phyloP scores from a whole-genome alignment of 2,329 filamentous ascomycete genomes.

The Trichophyton rubrum region DNA sequence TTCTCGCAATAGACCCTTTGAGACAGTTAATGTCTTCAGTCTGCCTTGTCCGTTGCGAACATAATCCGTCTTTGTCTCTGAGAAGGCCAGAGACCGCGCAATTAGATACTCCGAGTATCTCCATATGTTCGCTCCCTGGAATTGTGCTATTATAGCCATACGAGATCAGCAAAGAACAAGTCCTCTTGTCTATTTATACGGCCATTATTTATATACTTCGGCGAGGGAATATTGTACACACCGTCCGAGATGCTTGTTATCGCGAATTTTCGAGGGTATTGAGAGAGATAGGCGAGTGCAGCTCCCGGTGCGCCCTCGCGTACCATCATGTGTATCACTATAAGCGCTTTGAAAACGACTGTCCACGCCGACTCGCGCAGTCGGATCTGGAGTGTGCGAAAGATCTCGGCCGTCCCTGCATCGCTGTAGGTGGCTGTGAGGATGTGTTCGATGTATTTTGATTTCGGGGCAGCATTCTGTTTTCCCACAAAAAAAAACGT shows the following conservation, averaged over 20 bases:
- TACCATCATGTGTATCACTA: conserved; percentile 95
- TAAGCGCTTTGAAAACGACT: conserved; percentile 95
- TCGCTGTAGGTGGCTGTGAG: conserved; percentile 90
- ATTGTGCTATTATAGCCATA: conserved; percentile 53
- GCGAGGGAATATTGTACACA: conserved; percentile 34
- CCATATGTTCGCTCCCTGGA: conserved; percentile 86
- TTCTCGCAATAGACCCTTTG: conserved; percentile 84
- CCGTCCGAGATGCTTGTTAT: conserved; percentile 88
- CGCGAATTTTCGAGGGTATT: conserved; percentile 69
- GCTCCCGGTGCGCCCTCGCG: conserved; percentile 83
- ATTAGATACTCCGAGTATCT: conserved; percentile 80
- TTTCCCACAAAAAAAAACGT: background rate
- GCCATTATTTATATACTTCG: conserved; percentile 22
- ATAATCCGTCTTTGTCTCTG: conserved; percentile 78
- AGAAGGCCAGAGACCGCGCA: conserved; percentile 68
- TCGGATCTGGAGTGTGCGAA: conserved; percentile 76
- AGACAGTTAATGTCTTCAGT: conserved; percentile 72
- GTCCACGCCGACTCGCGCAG: conserved; percentile 97
- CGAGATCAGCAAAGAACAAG: background rate
- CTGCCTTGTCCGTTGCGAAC: conserved; percentile 71
- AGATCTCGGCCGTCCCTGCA: conserved; percentile 88
- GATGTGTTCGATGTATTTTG: conserved; percentile 98
- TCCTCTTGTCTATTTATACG: background rate
- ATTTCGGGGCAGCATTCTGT: conserved; percentile 88
- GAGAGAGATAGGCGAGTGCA: conserved; percentile 71